These are phyloP conservation scores for Solanum habrochaites DNA, from an alignment of 257 asterid genomes.

Conservation along the genomic window DNA sequence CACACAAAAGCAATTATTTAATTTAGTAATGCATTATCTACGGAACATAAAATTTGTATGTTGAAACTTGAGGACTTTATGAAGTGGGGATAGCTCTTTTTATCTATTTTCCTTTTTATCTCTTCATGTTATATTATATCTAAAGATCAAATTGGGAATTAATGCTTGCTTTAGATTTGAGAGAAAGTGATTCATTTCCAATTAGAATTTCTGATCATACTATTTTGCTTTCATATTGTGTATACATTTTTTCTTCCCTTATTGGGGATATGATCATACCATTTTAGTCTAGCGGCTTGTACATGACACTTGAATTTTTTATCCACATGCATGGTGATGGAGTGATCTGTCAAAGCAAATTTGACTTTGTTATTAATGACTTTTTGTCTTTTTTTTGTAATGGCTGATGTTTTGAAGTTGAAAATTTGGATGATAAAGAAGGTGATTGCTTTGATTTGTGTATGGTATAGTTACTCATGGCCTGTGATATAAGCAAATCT, in stretches of 20 bases:
- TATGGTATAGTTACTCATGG: too few relatives aligned
- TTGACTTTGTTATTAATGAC: neutral
- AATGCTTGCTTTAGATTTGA: neutral
- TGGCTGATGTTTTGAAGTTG: neutral
- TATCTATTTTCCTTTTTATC: neutral
- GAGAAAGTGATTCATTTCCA: neutral
- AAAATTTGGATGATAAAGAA: neutral
- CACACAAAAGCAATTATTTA: neutral
- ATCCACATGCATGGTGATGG: neutral
- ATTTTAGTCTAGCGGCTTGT: neutral
- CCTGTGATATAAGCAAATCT: neutral
- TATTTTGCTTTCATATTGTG: neutral
- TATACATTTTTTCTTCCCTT: neutral
- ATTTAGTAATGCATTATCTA: neutral
- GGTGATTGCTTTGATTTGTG: neutral
- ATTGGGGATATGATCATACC: neutral
- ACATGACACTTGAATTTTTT: neutral
- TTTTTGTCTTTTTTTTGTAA: neutral
- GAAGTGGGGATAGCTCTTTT: neutral
- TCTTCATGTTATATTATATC: neutral
- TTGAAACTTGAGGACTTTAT: neutral
- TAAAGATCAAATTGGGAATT: neutral
- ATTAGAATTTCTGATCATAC: too few relatives aligned
- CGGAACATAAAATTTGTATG: neutral
- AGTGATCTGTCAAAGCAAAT: neutral